phyloP scores from a whole-genome alignment of 306 rosid species.

The Amphicarpaea edgeworthii region DNA sequence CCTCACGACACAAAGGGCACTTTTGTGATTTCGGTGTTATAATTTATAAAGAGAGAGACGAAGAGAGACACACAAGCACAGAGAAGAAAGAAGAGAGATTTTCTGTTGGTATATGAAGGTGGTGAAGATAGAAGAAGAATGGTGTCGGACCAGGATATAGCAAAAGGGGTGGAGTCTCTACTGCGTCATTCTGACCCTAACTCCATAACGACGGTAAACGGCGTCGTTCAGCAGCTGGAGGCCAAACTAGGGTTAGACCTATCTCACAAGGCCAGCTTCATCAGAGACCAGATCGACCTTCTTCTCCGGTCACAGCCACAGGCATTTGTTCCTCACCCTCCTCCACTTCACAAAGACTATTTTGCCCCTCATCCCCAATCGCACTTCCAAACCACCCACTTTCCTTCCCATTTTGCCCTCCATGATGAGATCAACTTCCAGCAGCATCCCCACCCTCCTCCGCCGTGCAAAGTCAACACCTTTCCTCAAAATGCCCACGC shows the following conservation, averaged over 20 bases:
- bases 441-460: conserved; percentile 55
- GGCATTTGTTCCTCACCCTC: conserved; percentile 27
- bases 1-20: conserved; percentile 13
- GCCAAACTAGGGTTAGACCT: conserved; percentile 73
- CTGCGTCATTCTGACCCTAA: conserved; percentile 70
- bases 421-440: conserved; percentile 54
- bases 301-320: conserved; percentile 66
- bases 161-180: conserved; percentile 71
- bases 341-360: conserved; percentile 52
- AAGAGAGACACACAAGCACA: conserved; percentile 38
- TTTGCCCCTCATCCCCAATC: conserved; percentile 53
- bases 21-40: conserved; percentile 59
- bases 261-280: conserved; percentile 69
- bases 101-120: conserved; percentile 65
- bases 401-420: conserved; percentile 74
- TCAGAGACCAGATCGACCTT: conserved; percentile 78
- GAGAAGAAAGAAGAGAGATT: conserved; percentile 43
- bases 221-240: conserved; percentile 73
- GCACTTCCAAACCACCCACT: conserved; percentile 56
- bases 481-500: conserved; percentile 46
- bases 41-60: conserved; percentile 61
- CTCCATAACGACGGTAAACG: conserved; percentile 63
- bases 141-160: conserved; percentile 83
- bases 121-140: conserved; percentile 45
- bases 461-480: conserved; percentile 27